Evolutionary conservation across 2,329 filamentous ascomycete genomes (phyloP), one percentile per base, ranked within the genome.

Genomic region (Botrytis fabae): DNA sequence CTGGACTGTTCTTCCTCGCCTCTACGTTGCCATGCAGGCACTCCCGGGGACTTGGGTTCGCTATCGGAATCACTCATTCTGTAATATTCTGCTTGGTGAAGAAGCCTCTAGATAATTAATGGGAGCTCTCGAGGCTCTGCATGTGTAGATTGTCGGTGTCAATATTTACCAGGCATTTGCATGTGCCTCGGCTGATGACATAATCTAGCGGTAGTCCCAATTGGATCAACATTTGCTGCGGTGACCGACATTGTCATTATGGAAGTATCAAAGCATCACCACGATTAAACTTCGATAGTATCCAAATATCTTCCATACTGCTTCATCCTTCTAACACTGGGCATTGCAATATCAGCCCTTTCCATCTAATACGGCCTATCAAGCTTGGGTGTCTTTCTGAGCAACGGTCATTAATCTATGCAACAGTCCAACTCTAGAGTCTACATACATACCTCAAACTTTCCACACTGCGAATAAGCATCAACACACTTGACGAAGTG

Each of bases 61-160:
- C 69, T 28, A 54, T 80, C 78, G 2, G 79, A 78, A 54, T 80
- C 76, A 25, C 77, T 76, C 79, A 81, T 81, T 51, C 32, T 77
- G 73, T 54, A 22, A 12, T 28, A 25, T 70, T 42, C 25, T 28
- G 51, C 57, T 70, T 63, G 57, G 69, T 69, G 28, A 72, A 44
- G 46, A 63, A 57, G 12, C n/a, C 54, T 38, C 44, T 70, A 22
- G 14, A 46, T 28, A 62, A 42, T 42, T n/a, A 40, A 10, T 22
- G 25, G 20, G 22, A 42, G 48, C 35, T 57, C 16, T 51, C n/a
- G 8, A 57, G 59, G 40, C n/a, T 59, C 35, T 22, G n/a, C 22
- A 22, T 46, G 5, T 59, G 14, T 59, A 54, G 38, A 28, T 32
- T 69, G 70, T 72, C 70, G 70, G 70, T 72, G 70, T 63, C 46